phyloP scores from a whole-genome alignment of 2,329 filamentous ascomycete genomes.

The Chaetomiaceae sp. region DNA sequence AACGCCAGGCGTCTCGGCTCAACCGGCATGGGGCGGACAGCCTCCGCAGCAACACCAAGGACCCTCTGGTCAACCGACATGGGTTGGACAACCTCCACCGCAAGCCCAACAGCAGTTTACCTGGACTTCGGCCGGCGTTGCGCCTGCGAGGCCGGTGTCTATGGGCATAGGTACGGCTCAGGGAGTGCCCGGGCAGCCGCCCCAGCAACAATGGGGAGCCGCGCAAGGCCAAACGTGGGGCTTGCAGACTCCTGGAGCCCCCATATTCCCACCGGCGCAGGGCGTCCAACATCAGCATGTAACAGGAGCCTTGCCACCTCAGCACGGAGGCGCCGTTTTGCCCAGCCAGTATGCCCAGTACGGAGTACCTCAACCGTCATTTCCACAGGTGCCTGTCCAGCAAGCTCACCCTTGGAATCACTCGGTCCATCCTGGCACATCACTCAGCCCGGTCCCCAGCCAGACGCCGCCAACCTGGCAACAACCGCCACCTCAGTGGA shows the following conservation, averaged over 20 bases:
- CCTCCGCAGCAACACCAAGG: background rate
- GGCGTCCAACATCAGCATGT: background rate
- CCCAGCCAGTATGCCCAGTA: background rate
- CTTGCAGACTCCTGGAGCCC: background rate
- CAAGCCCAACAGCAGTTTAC: background rate
- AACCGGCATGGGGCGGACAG: background rate
- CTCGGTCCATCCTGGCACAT: too few relatives aligned
- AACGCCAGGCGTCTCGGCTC: background rate
- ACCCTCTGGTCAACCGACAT: background rate
- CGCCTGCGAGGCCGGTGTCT: background rate
- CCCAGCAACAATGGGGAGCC: background rate
- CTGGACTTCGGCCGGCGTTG: background rate
- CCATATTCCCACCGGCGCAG: background rate
- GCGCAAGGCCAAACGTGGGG: background rate
- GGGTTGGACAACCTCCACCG: too few relatives aligned
- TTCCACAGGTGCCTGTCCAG: background rate
- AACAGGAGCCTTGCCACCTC: background rate
- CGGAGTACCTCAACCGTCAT: background rate
- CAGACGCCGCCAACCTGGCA: conserved; percentile 2
- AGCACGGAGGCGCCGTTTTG: background rate
- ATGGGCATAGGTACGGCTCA: background rate
- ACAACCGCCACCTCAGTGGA: background rate
- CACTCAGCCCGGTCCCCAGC: background rate
- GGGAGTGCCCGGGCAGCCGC: background rate
- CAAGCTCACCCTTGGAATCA: background rate